phyloP scores from a whole-genome alignment of 495 filamentous ascomycete species.

The Rostrohypoxylon terebratum region DNA sequence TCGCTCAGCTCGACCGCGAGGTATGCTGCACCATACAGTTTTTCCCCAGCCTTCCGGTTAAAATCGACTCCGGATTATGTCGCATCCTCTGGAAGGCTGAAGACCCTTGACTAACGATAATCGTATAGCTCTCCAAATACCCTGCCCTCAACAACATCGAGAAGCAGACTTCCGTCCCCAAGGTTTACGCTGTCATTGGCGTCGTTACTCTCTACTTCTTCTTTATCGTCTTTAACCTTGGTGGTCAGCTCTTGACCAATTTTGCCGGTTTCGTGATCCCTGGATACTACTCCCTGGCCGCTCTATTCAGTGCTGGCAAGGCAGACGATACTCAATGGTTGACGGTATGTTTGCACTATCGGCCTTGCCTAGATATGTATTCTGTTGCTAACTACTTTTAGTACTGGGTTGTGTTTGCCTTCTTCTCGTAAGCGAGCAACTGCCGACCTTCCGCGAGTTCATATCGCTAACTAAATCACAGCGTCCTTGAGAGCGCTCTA shows the following conservation, averaged over 20 bases:
- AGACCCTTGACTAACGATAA: slow-evolving; percentile 32
- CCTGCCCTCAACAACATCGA: slow-evolving; percentile 94
- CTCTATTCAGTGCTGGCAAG: slow-evolving; percentile 84
- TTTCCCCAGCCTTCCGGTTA: background rate
- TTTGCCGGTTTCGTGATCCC: slow-evolving; percentile 93
- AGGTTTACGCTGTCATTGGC: slow-evolving; percentile 94
- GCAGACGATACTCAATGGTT: slow-evolving; percentile 92
- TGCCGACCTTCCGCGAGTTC: background rate
- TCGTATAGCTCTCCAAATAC: slow-evolving; percentile 90
- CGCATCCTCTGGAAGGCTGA: slow-evolving; percentile 33
- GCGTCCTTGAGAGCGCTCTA: slow-evolving; percentile 89
- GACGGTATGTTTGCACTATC: slow-evolving; percentile 58
- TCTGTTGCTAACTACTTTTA: slow-evolving; percentile 58
- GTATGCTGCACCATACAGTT: slow-evolving; percentile 63
- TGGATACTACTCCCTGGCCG: slow-evolving; percentile 93
- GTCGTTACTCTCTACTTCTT: slow-evolving; percentile 92
- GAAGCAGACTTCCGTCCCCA: slow-evolving; percentile 92
- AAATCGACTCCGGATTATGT: slow-evolving; percentile 32
- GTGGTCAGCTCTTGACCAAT: slow-evolving; percentile 96
- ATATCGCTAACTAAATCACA: slow-evolving; percentile 47
- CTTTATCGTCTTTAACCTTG: slow-evolving; percentile 99
- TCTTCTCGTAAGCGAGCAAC: slow-evolving; percentile 75
- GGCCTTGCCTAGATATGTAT: background rate
- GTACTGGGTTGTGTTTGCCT: slow-evolving; percentile 98
- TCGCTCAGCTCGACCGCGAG: slow-evolving; percentile 97